Evolutionary conservation across 108 stramenopile genomes (phyloP).

Genomic region (Cyclotella baltica): DNA sequence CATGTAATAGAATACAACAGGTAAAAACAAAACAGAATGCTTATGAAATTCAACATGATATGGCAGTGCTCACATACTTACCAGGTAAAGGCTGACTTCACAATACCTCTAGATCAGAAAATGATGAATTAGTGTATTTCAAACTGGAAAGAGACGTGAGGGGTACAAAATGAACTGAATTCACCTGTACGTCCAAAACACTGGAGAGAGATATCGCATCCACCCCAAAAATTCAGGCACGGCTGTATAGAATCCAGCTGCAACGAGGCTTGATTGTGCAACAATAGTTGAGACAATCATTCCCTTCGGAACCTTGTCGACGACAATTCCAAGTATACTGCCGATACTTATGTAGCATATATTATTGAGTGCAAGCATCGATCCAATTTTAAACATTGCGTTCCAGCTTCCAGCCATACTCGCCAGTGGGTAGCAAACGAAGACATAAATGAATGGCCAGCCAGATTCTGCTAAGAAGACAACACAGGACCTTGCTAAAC

Average conservation of each 20-base stretch:
- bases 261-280: constrained; percentile 5
- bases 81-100: constrained; percentile 18
- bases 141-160: no score
- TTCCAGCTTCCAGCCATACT: constrained; percentile 6
- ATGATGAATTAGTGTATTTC: no score
- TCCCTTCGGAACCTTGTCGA: not conserved
- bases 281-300: constrained; percentile 19
- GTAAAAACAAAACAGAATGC: no score
- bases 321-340: not conserved
- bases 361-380: constrained; percentile 2
- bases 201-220: constrained; percentile 10
- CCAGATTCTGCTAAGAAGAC: not conserved
- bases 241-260: constrained; percentile 12
- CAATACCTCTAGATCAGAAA: no score
- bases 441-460: constrained; percentile 17
- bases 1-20: no score
- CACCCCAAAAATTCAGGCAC: constrained; percentile 8
- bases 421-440: constrained; percentile 18
- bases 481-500: not conserved
- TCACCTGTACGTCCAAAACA: constrained; percentile 21
- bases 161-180: not conserved
- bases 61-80: no score
- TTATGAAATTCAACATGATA: no score
- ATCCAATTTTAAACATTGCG: not conserved
- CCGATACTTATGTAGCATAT: constrained; percentile 19